These are phyloP conservation scores for Hericium alpestre DNA, from an alignment of 768 basidiomycete genomes.

Conservation along the genomic window DNA sequence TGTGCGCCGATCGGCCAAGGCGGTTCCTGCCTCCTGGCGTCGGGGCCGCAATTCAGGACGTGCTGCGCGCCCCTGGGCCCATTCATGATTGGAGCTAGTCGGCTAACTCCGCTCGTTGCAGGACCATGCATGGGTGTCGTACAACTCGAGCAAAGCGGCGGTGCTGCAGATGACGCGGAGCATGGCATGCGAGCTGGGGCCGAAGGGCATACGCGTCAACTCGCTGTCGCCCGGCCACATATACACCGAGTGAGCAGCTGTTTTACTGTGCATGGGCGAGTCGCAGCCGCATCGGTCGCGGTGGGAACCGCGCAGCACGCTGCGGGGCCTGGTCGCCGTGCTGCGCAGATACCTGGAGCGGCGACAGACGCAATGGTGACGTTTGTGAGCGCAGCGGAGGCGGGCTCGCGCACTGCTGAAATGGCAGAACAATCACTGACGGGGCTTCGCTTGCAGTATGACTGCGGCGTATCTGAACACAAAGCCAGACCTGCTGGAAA, in stretches of 20 bases:
- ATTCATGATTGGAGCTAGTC: no score
- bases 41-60: neutral
- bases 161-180: conserved; percentile 74
- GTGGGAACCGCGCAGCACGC: neutral
- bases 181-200: conserved; percentile 73
- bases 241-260: conserved; percentile 32
- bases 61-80: neutral
- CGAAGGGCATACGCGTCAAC: conserved; percentile 59
- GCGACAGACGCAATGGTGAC: no score
- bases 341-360: no score
- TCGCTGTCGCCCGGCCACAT: conserved; percentile 69
- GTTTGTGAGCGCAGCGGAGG: no score
- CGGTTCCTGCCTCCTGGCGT: neutral
- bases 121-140: conserved; percentile 70
- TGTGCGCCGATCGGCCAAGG: neutral
- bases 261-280: neutral
- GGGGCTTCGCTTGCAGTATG: conserved; percentile 32
- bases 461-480: conserved; percentile 61
- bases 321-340: neutral
- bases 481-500: conserved; percentile 49
- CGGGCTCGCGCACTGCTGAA: no score
- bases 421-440: neutral
- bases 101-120: conserved; percentile 14
- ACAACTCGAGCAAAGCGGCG: conserved; percentile 69
- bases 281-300: conserved; percentile 1